Percentiles rank a stretch among this genome's conserved stretches.
phyloP scores from a whole-genome alignment of 768 basidiomycete species.

The Trametes meyenii region DNA sequence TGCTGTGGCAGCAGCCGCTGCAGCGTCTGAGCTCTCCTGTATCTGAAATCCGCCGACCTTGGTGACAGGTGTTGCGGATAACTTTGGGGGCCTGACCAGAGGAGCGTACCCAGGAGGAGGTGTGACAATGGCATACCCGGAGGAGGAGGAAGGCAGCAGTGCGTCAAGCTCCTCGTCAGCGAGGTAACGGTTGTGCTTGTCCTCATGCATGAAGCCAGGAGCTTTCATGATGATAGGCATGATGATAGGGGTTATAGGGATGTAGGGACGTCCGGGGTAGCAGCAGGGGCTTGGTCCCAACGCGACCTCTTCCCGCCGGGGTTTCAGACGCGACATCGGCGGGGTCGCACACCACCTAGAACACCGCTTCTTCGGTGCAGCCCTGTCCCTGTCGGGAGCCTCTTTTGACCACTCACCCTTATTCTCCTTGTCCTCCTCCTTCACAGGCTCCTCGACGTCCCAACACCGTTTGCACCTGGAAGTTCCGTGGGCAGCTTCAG shows the following conservation, averaged over 20 bases:
- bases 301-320: slow-evolving; percentile 74
- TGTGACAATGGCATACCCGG: slow-evolving; percentile 89
- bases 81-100: slow-evolving; percentile 58
- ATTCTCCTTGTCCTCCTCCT: slow-evolving; percentile 54
- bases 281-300: slow-evolving; percentile 94
- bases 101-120: slow-evolving; percentile 95
- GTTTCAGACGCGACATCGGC: slow-evolving; percentile 68
- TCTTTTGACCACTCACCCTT: slow-evolving; percentile 80
- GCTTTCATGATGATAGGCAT: slow-evolving; percentile 91
- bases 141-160: slow-evolving; percentile 77
- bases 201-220: slow-evolving; percentile 81
- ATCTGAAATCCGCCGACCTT: slow-evolving; percentile 91
- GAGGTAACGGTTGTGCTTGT: slow-evolving; percentile 95
- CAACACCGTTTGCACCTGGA: slow-evolving; percentile 78
- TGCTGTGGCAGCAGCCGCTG: slow-evolving; percentile 84
- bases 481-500: slow-evolving; percentile 69
- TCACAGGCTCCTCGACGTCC: slow-evolving; percentile 61
- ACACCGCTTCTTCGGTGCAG: slow-evolving; percentile 86
- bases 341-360: slow-evolving; percentile 95
- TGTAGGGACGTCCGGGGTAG: slow-evolving; percentile 64
- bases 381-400: slow-evolving; percentile 66
- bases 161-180: slow-evolving; percentile 95
- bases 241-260: too few relatives aligned
- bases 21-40: slow-evolving; percentile 91
- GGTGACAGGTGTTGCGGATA: slow-evolving; percentile 51